Evolutionary conservation across 768 basidiomycete genomes (phyloP).

Genomic region (Hirschioporus abietinus): DNA sequence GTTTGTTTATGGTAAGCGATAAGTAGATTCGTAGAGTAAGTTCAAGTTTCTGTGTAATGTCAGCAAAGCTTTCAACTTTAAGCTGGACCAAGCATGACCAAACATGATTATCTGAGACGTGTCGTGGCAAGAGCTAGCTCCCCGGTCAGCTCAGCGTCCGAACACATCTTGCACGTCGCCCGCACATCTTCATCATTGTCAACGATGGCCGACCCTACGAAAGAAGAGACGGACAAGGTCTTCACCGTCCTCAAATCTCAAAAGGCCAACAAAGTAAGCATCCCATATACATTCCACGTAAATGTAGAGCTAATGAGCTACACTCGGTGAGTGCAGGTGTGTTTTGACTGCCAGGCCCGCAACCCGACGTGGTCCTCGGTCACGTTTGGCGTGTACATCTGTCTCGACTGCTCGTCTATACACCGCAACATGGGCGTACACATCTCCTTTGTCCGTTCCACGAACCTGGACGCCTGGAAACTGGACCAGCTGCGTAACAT

Average conservation of each 20-base stretch:
- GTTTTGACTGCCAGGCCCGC: slow-evolving; percentile 93
- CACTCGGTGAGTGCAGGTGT: slow-evolving; percentile 43
- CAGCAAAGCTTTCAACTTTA: no score
- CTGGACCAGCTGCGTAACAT: slow-evolving; percentile 86
- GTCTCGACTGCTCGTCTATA: slow-evolving; percentile 90
- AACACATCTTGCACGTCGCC: background rate
- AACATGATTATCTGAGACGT: no score
- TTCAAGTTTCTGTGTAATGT: no score
- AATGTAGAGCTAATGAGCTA: slow-evolving; percentile 9
- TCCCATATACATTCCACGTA: background rate
- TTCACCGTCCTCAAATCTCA: slow-evolving; percentile 79
- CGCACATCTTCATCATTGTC: background rate
- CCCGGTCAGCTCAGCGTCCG: background rate
- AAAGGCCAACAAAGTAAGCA: slow-evolving; percentile 77
- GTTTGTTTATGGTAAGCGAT: no score
- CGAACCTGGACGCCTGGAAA: slow-evolving; percentile 95
- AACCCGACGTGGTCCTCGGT: slow-evolving; percentile 98
- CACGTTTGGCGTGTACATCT: slow-evolving; percentile 95
- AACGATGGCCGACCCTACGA: slow-evolving; percentile 69
- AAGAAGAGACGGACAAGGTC: slow-evolving; percentile 81
- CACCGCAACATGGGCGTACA: slow-evolving; percentile 98
- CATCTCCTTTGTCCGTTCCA: slow-evolving; percentile 62
- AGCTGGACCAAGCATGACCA: no score
- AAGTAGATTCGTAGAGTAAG: no score
- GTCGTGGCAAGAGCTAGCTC: background rate